Conservation (phyloP, 1,139 yeast genomes). For the Nematodospora anomalae region DNA sequence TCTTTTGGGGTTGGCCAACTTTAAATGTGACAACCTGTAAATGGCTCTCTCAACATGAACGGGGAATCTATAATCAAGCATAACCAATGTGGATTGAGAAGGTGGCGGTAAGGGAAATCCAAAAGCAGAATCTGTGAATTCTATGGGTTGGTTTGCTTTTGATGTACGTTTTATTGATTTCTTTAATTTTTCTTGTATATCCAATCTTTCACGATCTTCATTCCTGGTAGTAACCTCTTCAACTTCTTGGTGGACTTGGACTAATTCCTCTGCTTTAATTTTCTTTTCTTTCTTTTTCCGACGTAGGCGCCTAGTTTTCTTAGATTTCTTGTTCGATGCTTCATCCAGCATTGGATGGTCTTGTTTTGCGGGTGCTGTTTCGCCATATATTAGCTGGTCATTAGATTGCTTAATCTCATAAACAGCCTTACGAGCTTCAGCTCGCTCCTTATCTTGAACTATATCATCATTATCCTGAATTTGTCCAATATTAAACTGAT, state of each 20-base stretch:
- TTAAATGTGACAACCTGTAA: constrained; percentile 85
- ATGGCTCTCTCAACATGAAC: constrained; percentile 95
- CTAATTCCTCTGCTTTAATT: constrained; percentile 9
- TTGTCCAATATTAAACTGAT: constrained; percentile 6
- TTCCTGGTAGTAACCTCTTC: constrained; percentile 14
- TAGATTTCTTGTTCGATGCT: constrained; percentile 1
- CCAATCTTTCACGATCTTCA: constrained; percentile 38
- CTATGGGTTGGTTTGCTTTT: constrained; percentile 66
- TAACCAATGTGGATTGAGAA: constrained; percentile 68
- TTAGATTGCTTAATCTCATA: not conserved
- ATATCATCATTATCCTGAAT: constrained; percentile 4
- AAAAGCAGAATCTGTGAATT: constrained; percentile 78
- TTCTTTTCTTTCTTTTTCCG: constrained; percentile 11
- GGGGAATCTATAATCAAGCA: constrained; percentile 85
- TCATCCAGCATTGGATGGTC: not conserved
- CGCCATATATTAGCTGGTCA: not conserved
- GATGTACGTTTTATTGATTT: constrained; percentile 46
- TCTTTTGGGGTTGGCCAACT: constrained; percentile 89
- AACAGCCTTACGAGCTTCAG: not conserved
- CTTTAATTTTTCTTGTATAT: constrained; percentile 48
- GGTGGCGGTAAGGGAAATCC: constrained; percentile 85
- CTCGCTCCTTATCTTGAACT: constrained; percentile 1
- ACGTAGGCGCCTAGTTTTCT: constrained; percentile 9
- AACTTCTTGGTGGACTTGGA: constrained; percentile 6
- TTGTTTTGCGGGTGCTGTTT: not conserved